These are phyloP conservation scores for Parastagonospora avenae DNA, from an alignment of 2,329 filamentous ascomycete genomes.

Conservation along the genomic window DNA sequence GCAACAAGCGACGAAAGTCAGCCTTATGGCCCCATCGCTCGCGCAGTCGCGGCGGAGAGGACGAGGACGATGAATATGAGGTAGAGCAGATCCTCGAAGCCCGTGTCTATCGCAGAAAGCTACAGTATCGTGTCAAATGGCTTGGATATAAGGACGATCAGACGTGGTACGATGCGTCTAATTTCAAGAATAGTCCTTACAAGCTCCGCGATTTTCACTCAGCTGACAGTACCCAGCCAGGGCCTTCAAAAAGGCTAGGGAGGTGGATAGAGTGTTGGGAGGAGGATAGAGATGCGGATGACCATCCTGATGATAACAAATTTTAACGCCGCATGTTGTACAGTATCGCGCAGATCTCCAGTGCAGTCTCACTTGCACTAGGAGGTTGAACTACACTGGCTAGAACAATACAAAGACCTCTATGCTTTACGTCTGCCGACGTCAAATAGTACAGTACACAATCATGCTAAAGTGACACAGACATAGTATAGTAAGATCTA, in stretches of 20 bases:
- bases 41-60: constrained; percentile 1
- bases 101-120: constrained; percentile 7
- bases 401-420: no score
- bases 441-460: no score
- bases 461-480: no score
- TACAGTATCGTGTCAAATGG: constrained; percentile 14
- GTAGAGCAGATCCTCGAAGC: constrained; percentile 10
- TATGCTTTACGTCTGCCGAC: no score
- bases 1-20: constrained; percentile 1
- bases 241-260: constrained; percentile 12
- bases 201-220: constrained; percentile 10
- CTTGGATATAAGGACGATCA: constrained; percentile 10
- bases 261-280: constrained; percentile 15
- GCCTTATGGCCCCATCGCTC: background rate
- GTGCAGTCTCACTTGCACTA: no score
- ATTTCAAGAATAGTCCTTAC: no score
- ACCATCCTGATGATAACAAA: constrained; percentile 12
- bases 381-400: no score
- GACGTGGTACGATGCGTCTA: constrained; percentile 11
- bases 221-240: constrained; percentile 7
- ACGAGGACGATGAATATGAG: constrained; percentile 11
- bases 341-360: no score
- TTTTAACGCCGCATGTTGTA: background rate
- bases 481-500: no score
- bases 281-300: constrained; percentile 13